phyloP scores from a whole-genome alignment of 2,329 filamentous ascomycete species.

The Aspergillus caelatus region DNA sequence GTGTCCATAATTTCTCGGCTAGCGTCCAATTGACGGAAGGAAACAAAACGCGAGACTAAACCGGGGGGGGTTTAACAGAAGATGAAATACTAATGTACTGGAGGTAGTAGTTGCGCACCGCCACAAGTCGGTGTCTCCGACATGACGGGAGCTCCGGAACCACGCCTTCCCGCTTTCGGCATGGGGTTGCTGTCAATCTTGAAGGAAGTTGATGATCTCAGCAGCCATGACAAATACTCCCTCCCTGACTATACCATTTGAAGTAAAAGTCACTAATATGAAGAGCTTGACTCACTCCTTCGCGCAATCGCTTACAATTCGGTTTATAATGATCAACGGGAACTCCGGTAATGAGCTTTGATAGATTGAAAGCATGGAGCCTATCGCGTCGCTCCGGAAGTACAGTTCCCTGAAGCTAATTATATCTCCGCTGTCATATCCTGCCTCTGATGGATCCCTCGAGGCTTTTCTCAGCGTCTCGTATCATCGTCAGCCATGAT shows the following conservation, averaged over 20 bases:
- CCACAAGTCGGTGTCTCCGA: background rate
- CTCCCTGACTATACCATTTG: background rate
- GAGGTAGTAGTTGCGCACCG: background rate
- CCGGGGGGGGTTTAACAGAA: background rate
- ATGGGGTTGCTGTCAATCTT: background rate
- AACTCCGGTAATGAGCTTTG: background rate
- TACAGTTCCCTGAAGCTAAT: constrained; percentile 2
- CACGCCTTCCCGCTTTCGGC: background rate
- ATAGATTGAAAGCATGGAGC: background rate
- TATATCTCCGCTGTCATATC: constrained; percentile 6
- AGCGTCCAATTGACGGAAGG: background rate
- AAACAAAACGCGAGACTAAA: background rate
- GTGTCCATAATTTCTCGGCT: background rate
- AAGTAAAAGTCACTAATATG: background rate
- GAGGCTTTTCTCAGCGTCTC: constrained; percentile 1
- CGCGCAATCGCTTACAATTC: background rate
- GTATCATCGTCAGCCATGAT: constrained; percentile 20
- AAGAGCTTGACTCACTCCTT: background rate
- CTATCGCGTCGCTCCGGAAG: background rate
- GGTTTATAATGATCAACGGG: background rate
- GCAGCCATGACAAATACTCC: constrained; percentile 1
- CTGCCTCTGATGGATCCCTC: constrained; percentile 18
- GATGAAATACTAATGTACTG: too few relatives aligned
- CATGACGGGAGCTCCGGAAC: background rate
- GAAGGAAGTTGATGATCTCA: background rate